Conservation (phyloP, 306 rosid species). For the Amphicarpaea edgeworthii region DNA sequence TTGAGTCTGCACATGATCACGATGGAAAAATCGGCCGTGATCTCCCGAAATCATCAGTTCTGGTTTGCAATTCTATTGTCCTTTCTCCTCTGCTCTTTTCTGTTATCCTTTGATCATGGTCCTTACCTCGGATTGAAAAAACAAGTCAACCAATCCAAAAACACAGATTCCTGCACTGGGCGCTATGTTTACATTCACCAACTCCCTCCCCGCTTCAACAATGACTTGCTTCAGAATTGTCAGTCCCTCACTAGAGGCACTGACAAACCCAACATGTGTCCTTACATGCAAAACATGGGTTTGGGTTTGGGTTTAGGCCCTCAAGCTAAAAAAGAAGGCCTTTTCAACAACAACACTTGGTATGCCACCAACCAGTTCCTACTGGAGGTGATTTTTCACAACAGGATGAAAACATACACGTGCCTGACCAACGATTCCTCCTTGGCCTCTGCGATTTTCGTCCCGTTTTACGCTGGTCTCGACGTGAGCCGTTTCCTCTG, state of each 20-base stretch:
- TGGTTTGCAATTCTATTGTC: too few species aligned
- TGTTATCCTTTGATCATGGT: too few species aligned
- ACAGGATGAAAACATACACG: constrained; percentile 64
- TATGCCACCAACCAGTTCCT: constrained; percentile 81
- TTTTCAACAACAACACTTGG: constrained; percentile 63
- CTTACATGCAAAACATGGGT: constrained; percentile 59
- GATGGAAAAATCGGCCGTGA: too few species aligned
- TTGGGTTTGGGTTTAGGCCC: constrained; percentile 93
- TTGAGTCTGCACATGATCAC: too few species aligned
- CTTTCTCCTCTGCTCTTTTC: too few species aligned
- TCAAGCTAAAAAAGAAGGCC: constrained; percentile 40
- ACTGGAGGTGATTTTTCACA: constrained; percentile 85
- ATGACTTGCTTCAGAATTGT: constrained; percentile 60
- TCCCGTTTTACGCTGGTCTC: constrained; percentile 93
- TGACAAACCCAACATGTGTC: constrained; percentile 75
- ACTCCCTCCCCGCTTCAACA: constrained; percentile 74
- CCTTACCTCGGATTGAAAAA: too few species aligned
- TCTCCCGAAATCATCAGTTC: too few species aligned
- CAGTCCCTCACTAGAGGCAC: constrained; percentile 73
- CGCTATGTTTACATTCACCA: constrained; percentile 69
- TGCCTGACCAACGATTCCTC: constrained; percentile 77
- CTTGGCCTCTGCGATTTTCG: constrained; percentile 75
- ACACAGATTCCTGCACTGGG: constrained; percentile 60
- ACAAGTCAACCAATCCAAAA: too few species aligned
- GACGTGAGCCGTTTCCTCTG: constrained; percentile 77